These are phyloP conservation scores for Candida boleticola DNA, from an alignment of 805 yeast species.

Conservation along the genomic window DNA sequence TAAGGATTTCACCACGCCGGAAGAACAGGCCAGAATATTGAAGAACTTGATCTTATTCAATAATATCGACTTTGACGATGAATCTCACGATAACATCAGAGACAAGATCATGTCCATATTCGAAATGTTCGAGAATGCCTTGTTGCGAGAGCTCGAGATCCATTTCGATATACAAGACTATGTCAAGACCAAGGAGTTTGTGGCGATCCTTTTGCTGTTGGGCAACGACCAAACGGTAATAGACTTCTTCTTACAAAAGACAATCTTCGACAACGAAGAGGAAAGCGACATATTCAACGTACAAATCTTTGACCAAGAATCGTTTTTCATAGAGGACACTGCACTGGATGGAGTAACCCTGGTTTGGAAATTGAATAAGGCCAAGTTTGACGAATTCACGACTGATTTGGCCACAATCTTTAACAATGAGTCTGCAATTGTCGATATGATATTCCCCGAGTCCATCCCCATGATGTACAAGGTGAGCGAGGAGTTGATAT, in stretches of 20 bases:
- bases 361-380: background rate
- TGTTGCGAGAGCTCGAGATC: constrained; percentile 64
- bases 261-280: constrained; percentile 37
- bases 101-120: constrained; percentile 52
- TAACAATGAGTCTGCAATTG: constrained; percentile 34
- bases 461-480: constrained; percentile 46
- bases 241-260: constrained; percentile 43
- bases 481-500: constrained; percentile 45
- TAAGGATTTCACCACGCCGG: constrained; percentile 46
- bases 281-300: constrained; percentile 24
- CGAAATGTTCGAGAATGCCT: constrained; percentile 71
- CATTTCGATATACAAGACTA: constrained; percentile 50
- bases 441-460: constrained; percentile 45
- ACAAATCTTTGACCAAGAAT: constrained; percentile 22
- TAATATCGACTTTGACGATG: constrained; percentile 29
- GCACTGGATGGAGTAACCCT: constrained; percentile 4
- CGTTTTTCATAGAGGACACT: constrained; percentile 16
- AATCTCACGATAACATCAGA: constrained; percentile 25
- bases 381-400: constrained; percentile 20
- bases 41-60: constrained; percentile 40
- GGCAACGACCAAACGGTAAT: constrained; percentile 42
- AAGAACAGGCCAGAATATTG: constrained; percentile 49
- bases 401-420: constrained; percentile 31
- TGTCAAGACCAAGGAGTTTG: constrained; percentile 33
- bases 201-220: constrained; percentile 32